These are phyloP conservation scores for Aspergillus melleus DNA, from an alignment of 2,329 filamentous ascomycete species.

Conservation along the genomic window DNA sequence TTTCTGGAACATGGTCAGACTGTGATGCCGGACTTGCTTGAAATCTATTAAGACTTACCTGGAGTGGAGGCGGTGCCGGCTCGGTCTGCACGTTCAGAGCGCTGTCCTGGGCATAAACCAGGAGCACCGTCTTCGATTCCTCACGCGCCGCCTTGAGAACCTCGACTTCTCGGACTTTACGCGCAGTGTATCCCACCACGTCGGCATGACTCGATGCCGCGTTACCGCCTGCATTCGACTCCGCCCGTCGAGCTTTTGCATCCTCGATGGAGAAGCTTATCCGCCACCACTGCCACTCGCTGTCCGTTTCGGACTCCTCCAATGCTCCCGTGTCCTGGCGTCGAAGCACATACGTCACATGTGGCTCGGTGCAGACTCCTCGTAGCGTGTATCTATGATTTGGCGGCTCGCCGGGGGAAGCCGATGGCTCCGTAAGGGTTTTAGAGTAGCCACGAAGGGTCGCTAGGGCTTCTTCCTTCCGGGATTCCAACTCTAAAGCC, in stretches of 20 bases:
- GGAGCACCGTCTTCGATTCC: conserved; percentile 54
- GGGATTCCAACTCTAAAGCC: conserved; percentile 42
- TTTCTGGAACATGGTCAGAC: conserved; percentile 29
- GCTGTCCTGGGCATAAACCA: conserved; percentile 60
- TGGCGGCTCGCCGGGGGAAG: conserved; percentile 41
- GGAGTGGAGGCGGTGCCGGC: conserved; percentile 35
- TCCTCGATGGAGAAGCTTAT: conserved; percentile 51
- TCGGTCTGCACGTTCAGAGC: conserved; percentile 38
- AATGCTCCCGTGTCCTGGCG: conserved; percentile 13
- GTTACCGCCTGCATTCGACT: conserved; percentile 20
- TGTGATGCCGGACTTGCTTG: not conserved
- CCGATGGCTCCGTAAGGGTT: conserved; percentile 47
- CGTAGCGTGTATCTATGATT: conserved; percentile 56
- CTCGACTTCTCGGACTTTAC: conserved; percentile 51
- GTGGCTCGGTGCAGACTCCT: conserved; percentile 59
- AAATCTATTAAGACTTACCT: conserved; percentile 29
- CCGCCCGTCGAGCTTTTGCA: conserved; percentile 36
- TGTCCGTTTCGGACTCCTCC: conserved; percentile 18
- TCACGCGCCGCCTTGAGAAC: conserved; percentile 56
- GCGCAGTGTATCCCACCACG: conserved; percentile 41
- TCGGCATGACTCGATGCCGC: conserved; percentile 30
- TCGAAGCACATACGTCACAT: conserved; percentile 58
- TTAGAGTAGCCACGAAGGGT: conserved; percentile 47
- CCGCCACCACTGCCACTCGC: conserved; percentile 57
- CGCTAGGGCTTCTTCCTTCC: conserved; percentile 43